Conservation (phyloP, 352 stramenopile species). For the Pythium chondricola region DNA sequence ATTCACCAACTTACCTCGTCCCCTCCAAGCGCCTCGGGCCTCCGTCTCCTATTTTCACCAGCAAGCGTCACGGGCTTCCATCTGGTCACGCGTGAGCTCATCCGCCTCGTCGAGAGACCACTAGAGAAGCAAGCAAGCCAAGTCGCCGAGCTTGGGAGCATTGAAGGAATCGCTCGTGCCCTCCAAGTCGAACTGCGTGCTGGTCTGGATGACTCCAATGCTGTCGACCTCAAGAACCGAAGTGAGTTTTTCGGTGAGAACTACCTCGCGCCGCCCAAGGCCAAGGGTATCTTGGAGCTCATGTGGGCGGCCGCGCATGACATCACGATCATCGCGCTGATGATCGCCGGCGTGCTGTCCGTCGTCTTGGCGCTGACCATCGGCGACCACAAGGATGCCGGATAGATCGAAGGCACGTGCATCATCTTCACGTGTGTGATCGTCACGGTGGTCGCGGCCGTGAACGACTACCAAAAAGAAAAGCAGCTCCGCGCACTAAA, state of each 20-base stretch:
- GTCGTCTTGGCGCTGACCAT: slow-evolving; percentile 44
- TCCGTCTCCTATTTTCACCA: too few species aligned
- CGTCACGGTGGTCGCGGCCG: slow-evolving; percentile 84
- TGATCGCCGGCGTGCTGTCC: slow-evolving; percentile 45
- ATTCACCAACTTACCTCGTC: too few species aligned
- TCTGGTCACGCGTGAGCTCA: slow-evolving; percentile 45
- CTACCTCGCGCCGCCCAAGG: slow-evolving; percentile 48
- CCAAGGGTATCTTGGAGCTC: slow-evolving; percentile 59
- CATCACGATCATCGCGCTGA: slow-evolving; percentile 64
- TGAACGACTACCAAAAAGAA: slow-evolving; percentile 92
- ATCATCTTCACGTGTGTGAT: slow-evolving; percentile 91
- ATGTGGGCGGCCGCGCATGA: slow-evolving; percentile 89
- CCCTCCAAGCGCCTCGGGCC: too few species aligned
- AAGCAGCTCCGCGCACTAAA: slow-evolving; percentile 86
- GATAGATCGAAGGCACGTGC: slow-evolving; percentile 88
- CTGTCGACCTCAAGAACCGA: slow-evolving; percentile 33
- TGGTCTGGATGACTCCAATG: slow-evolving; percentile 48
- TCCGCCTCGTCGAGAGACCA: slow-evolving; percentile 64
- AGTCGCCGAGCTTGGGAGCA: slow-evolving; percentile 41
- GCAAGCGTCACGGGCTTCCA: slow-evolving; percentile 24
- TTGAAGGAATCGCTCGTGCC: slow-evolving; percentile 44
- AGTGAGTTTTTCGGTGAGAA: slow-evolving; percentile 62
- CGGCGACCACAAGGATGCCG: slow-evolving; percentile 47
- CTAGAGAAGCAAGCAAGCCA: slow-evolving; percentile 53
- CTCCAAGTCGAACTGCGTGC: slow-evolving; percentile 38